A percentile compares a stretch with the other conserved stretches of the same genome.
phyloP scores from a whole-genome alignment of 2,329 filamentous ascomycete genomes.

The Diaporthe vaccinii region DNA sequence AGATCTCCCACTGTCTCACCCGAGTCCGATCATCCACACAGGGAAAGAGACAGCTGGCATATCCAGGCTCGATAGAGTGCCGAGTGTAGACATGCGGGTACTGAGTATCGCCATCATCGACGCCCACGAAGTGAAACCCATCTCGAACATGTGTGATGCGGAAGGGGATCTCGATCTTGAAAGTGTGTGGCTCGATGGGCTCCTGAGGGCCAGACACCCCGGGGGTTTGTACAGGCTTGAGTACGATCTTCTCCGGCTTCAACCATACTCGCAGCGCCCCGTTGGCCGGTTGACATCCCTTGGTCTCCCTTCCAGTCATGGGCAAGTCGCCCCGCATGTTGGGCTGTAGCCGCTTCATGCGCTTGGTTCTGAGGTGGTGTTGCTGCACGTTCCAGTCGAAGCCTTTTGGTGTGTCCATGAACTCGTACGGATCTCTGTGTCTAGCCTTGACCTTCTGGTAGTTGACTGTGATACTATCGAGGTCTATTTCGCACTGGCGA shows the following conservation, averaged over 20 bases:
- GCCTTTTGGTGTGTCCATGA: slow-evolving; percentile 70
- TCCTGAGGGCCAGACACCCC: slow-evolving; percentile 32
- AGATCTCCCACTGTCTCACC: slow-evolving; percentile 85
- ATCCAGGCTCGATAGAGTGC: slow-evolving; percentile 82
- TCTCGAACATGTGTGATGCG: slow-evolving; percentile 81
- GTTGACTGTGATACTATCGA: slow-evolving; percentile 66
- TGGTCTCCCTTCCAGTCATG: slow-evolving; percentile 66
- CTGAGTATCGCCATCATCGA: slow-evolving; percentile 81
- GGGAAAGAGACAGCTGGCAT: slow-evolving; percentile 89
- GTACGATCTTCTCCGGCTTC: slow-evolving; percentile 52
- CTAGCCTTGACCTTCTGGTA: slow-evolving; percentile 58
- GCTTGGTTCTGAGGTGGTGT: slow-evolving; percentile 80
- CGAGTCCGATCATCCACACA: slow-evolving; percentile 90
- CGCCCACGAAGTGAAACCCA: slow-evolving; percentile 91
- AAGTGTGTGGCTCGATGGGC: slow-evolving; percentile 41
- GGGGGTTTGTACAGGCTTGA: slow-evolving; percentile 45
- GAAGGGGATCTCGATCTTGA: slow-evolving; percentile 78
- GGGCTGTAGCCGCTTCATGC: slow-evolving; percentile 67
- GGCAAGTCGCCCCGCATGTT: slow-evolving; percentile 66
- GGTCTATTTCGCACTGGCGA: slow-evolving; percentile 72
- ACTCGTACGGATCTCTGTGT: slow-evolving; percentile 77
- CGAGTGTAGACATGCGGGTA: slow-evolving; percentile 95
- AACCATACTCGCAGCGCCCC: slow-evolving; percentile 62
- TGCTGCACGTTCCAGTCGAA: slow-evolving; percentile 79
- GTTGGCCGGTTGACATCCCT: slow-evolving; percentile 69